Evolutionary conservation across 352 stramenopile genomes (phyloP).

Genomic region (Globisporangium emineosum): DNA sequence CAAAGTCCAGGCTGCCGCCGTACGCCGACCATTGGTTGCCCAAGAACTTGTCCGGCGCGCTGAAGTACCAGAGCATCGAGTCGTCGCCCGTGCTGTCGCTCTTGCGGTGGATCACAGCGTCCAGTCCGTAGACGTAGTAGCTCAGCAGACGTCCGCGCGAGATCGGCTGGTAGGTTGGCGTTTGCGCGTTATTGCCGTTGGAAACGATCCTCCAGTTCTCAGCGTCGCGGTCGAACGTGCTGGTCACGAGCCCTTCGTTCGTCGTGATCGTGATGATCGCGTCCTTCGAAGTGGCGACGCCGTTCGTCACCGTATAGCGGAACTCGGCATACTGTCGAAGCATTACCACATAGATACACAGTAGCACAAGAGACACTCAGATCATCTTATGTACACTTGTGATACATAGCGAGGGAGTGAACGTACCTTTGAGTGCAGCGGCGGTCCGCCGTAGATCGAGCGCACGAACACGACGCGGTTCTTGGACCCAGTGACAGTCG

Average conservation of each 20-base stretch:
- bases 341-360: background rate
- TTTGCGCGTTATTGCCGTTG: conserved; percentile 42
- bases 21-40: conserved; percentile 89
- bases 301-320: conserved; percentile 82
- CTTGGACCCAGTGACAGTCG: conserved; percentile 76
- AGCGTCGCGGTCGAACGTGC: conserved; percentile 71
- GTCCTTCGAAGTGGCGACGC: conserved; percentile 49
- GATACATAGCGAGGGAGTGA: background rate
- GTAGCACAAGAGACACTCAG: background rate
- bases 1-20: conserved; percentile 87
- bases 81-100: conserved; percentile 64
- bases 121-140: conserved; percentile 87
- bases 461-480: conserved; percentile 85
- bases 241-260: conserved; percentile 67
- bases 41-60: conserved; percentile 76
- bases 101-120: conserved; percentile 61
- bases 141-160: conserved; percentile 72
- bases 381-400: background rate
- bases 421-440: conserved; percentile 56
- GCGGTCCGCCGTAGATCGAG: conserved; percentile 52
- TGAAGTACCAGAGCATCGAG: conserved; percentile 86
- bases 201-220: conserved; percentile 80
- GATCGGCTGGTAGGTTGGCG: conserved; percentile 52
- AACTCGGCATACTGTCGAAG: conserved; percentile 77
- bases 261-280: conserved; percentile 81